Evolutionary conservation across 164 flowering plant species (phyloP).

Genomic region (Pachysandra terminalis): DNA sequence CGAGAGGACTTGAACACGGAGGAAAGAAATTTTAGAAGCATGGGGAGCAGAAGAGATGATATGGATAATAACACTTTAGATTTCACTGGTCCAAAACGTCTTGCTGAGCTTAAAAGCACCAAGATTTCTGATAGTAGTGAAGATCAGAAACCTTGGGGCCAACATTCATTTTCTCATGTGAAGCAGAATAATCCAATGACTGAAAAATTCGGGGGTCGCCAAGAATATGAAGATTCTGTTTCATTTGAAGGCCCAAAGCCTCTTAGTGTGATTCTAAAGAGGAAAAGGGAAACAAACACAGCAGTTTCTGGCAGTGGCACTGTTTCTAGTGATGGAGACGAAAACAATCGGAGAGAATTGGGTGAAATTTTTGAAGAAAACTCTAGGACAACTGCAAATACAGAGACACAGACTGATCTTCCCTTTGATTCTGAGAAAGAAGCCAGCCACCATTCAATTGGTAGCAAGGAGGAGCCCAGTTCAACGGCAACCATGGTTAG

Average conservation of each 20-base stretch:
- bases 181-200: constrained; percentile 29
- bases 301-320: constrained; percentile 24
- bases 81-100: constrained; percentile 61
- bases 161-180: constrained; percentile 21
- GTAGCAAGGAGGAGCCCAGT: constrained; percentile 25
- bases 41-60: constrained; percentile 26
- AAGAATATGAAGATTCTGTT: constrained; percentile 35
- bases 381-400: constrained; percentile 5
- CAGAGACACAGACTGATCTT: background rate
- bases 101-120: constrained; percentile 49
- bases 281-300: constrained; percentile 50
- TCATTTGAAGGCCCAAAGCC: constrained; percentile 88
- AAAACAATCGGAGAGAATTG: constrained; percentile 16
- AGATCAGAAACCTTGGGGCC: constrained; percentile 20
- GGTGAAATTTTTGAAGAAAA: constrained; percentile 8
- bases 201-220: constrained; percentile 22
- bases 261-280: constrained; percentile 70
- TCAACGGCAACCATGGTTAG: constrained; percentile 4
- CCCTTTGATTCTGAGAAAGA: constrained; percentile 16
- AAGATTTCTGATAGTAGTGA: constrained; percentile 25
- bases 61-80: constrained; percentile 20
- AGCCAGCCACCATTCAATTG: constrained; percentile 4
- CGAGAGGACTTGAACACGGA: constrained; percentile 34
- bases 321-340: constrained; percentile 22
- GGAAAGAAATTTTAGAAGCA: constrained; percentile 31